These are phyloP conservation scores for Phytophthora kernoviae DNA, from an alignment of 352 stramenopile species.

Conservation along the genomic window DNA sequence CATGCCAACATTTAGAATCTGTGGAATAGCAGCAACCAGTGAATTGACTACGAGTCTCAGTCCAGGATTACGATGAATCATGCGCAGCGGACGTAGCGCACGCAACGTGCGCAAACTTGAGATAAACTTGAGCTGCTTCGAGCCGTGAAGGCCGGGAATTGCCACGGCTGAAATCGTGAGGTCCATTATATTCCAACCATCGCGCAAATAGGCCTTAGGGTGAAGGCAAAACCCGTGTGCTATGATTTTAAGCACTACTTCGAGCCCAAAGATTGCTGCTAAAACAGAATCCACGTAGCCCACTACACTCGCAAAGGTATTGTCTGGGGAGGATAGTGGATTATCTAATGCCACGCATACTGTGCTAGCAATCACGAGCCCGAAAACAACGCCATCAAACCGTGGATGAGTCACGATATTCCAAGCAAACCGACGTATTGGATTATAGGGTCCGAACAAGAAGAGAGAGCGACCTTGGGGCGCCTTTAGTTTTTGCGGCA, in stretches of 20 bases:
- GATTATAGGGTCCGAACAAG: conserved; percentile 39
- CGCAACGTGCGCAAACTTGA: conserved; percentile 65
- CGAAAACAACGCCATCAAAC: conserved; percentile 75
- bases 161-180: conserved; percentile 74
- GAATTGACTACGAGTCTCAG: conserved; percentile 90
- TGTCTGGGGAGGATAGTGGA: conserved; percentile 59
- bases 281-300: conserved; percentile 56
- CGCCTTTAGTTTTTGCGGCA: conserved; percentile 9
- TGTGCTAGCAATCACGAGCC: conserved; percentile 71
- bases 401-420: conserved; percentile 45
- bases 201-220: conserved; percentile 64
- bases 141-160: conserved; percentile 26
- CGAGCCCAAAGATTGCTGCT: conserved; percentile 70
- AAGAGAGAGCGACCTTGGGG: conserved; percentile 38
- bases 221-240: conserved; percentile 66
- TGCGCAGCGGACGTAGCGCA: conserved; percentile 71
- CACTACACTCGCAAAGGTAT: conserved; percentile 29
- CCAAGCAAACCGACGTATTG: conserved; percentile 41
- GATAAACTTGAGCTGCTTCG: conserved; percentile 39
- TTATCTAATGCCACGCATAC: conserved; percentile 77
- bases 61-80: conserved; percentile 77
- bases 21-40: conserved; percentile 75
- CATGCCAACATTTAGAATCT: conserved; percentile 85
- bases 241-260: conserved; percentile 84
- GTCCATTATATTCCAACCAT: conserved; percentile 88